Percentiles rank a stretch among this genome's conserved stretches.
These are phyloP conservation scores for Hagleromyces aurorensis DNA, from an alignment of 805 yeast genomes.

Conservation along the genomic window DNA sequence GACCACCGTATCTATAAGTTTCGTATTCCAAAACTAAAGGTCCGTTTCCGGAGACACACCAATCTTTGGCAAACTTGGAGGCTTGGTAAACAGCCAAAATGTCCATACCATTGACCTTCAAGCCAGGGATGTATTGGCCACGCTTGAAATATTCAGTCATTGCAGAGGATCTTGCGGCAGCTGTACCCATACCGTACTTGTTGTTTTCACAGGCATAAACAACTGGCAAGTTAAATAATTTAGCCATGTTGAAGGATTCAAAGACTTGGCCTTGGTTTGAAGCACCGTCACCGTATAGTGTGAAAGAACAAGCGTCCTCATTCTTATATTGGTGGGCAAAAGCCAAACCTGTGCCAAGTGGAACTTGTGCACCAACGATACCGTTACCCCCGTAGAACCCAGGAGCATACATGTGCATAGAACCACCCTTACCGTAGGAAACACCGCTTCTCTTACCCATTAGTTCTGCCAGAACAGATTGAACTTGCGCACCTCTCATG, in stretches of 20 bases:
- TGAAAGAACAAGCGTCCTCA: constrained; percentile 72
- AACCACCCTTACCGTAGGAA: constrained; percentile 97
- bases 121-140: constrained; percentile 98
- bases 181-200: constrained; percentile 99
- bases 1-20: constrained; percentile 99
- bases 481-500: constrained; percentile 91
- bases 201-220: constrained; percentile 96
- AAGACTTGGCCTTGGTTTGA: constrained; percentile 99
- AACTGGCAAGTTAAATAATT: constrained; percentile 94
- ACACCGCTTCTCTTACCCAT: constrained; percentile 96
- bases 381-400: constrained; percentile 99
- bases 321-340: constrained; percentile 93
- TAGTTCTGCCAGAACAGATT: constrained; percentile 86
- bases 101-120: constrained; percentile 98
- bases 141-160: constrained; percentile 95
- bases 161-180: constrained; percentile 96
- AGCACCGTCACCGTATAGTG: constrained; percentile 98
- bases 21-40: constrained; percentile 95
- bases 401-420: constrained; percentile 96
- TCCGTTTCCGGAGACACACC: constrained; percentile 89
- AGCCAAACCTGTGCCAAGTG: constrained; percentile 97
- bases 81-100: constrained; percentile 92
- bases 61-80: constrained; percentile 93
- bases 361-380: constrained; percentile 99
- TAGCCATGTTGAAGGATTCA: constrained; percentile 98